Percentiles rank a stretch among this genome's conserved stretches.
Evolutionary conservation across 192 early-diverging fungal species (phyloP).

Genomic region (Spizellomyces sp.): DNA sequence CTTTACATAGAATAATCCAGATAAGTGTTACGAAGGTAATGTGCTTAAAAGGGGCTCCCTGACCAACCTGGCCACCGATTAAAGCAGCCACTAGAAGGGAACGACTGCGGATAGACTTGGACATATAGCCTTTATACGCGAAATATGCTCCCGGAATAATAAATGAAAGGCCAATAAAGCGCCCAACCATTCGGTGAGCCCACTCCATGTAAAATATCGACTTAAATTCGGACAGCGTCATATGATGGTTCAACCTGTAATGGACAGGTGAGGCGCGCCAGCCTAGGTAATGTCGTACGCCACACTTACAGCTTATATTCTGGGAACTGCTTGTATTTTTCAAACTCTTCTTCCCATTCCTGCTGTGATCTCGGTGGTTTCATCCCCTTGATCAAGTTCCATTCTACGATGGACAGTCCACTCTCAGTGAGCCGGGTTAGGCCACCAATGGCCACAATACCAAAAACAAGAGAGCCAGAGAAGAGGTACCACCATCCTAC

Average conservation of each 20-base stretch:
- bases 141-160: conserved; percentile 88
- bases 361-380: conserved; percentile 80
- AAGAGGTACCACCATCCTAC: conserved; percentile 96
- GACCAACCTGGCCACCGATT: conserved; percentile 29
- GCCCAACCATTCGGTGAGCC: conserved; percentile 94
- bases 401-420: conserved; percentile 95
- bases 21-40: background rate
- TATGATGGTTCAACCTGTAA: conserved; percentile 80
- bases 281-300: background rate
- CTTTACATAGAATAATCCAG: conserved; percentile 36
- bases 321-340: conserved; percentile 98
- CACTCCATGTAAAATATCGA: conserved; percentile 98
- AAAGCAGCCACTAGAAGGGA: conserved; percentile 25
- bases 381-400: conserved; percentile 94
- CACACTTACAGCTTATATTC: conserved; percentile 88
- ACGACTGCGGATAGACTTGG: conserved; percentile 54
- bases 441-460: conserved; percentile 92
- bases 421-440: conserved; percentile 96
- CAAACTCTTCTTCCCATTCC: conserved; percentile 94
- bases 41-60: background rate
- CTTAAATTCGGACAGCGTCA: conserved; percentile 92
- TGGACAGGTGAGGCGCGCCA: background rate
- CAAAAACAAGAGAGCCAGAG: conserved; percentile 86
- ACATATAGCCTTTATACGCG: conserved; percentile 74
- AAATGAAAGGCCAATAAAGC: conserved; percentile 86